A percentile compares a stretch with the other conserved stretches of the same genome.
Conservation (phyloP, 2,329 filamentous ascomycete species). For the Penicillium sp. region DNA sequence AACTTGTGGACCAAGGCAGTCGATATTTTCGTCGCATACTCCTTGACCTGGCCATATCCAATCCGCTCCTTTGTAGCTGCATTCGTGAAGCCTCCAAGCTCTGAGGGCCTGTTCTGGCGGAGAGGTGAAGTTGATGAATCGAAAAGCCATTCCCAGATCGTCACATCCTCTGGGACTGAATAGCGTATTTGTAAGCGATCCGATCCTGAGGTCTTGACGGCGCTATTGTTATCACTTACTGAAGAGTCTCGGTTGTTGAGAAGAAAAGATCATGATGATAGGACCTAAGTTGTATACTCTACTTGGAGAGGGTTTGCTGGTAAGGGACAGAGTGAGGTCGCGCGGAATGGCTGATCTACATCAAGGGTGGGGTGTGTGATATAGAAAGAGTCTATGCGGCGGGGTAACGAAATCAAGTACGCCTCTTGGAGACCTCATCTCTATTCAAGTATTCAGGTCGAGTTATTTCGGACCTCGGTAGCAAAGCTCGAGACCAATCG, state of each 20-base stretch:
- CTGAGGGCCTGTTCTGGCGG: slow-evolving; percentile 1
- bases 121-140: slow-evolving; percentile 6
- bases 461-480: not conserved
- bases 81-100: slow-evolving; percentile 53
- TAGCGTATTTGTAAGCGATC: not conserved
- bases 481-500: not conserved
- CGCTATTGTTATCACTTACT: not conserved
- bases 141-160: slow-evolving; percentile 18
- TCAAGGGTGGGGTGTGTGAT: not conserved
- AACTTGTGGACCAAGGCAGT: slow-evolving; percentile 61
- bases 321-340: not conserved
- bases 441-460: not conserved
- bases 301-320: not conserved
- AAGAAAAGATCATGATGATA: slow-evolving; percentile 14
- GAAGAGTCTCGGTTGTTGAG: slow-evolving; percentile 8
- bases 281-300: not conserved
- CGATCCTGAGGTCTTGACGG: not conserved
- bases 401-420: not conserved
- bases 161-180: slow-evolving; percentile 13
- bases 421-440: not conserved
- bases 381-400: not conserved
- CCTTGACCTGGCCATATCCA: slow-evolving; percentile 60
- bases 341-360: not conserved
- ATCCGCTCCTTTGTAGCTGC: slow-evolving; percentile 61
- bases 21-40: slow-evolving; percentile 60